These are phyloP conservation scores for Colletotrichum musae DNA, from an alignment of 2,329 filamentous ascomycete genomes.

Conservation along the genomic window DNA sequence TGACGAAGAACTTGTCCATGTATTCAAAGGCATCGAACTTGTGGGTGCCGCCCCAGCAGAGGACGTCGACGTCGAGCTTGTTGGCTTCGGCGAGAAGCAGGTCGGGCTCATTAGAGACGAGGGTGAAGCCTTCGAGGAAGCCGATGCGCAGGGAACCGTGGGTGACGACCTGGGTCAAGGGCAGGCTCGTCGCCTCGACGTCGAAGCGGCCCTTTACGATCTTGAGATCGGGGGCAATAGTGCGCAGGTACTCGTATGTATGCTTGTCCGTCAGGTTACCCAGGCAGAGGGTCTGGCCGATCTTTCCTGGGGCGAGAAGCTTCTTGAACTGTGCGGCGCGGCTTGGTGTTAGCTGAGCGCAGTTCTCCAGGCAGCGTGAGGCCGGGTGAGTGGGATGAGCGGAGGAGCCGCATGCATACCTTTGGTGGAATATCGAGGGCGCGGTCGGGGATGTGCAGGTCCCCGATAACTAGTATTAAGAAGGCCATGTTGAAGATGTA, in stretches of 20 bases:
- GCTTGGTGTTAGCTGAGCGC: slow-evolving; percentile 27
- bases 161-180: slow-evolving; percentile 76
- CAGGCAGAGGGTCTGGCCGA: slow-evolving; percentile 84
- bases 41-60: slow-evolving; percentile 79
- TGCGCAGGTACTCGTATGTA: slow-evolving; percentile 85
- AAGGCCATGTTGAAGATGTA: slow-evolving; percentile 79
- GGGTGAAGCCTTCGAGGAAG: slow-evolving; percentile 78
- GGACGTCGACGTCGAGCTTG: slow-evolving; percentile 77
- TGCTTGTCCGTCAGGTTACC: slow-evolving; percentile 85
- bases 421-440: slow-evolving; percentile 92
- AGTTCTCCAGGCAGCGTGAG: slow-evolving; percentile 12
- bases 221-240: slow-evolving; percentile 80
- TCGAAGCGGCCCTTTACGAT: slow-evolving; percentile 79
- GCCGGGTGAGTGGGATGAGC: slow-evolving; percentile 10
- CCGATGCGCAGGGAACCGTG: slow-evolving; percentile 77
- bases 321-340: slow-evolving; percentile 78
- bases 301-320: slow-evolving; percentile 86
- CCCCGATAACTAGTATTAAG: slow-evolving; percentile 91
- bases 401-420: slow-evolving; percentile 62
- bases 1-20: slow-evolving; percentile 82
- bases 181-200: slow-evolving; percentile 76
- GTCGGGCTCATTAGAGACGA: slow-evolving; percentile 77
- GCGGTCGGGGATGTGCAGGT: slow-evolving; percentile 93
- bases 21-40: slow-evolving; percentile 80
- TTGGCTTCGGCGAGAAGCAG: slow-evolving; percentile 77